Conservation (phyloP, 2,329 filamentous ascomycete genomes). For the Trichoderma asperellum region DNA sequence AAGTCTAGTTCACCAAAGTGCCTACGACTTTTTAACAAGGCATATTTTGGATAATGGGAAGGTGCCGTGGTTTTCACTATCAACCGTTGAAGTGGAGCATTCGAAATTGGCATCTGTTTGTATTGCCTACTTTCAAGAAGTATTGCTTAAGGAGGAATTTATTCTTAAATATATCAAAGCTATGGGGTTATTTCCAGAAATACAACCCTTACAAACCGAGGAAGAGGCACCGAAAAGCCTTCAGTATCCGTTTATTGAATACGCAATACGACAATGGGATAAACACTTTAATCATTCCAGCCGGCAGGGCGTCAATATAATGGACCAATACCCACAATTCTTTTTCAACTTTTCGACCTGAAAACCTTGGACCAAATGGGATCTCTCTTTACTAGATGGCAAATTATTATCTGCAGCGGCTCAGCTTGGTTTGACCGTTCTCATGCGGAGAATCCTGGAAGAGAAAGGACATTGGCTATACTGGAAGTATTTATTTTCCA, state of each 20-base stretch:
- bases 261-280: neutral
- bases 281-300: neutral
- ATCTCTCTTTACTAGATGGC: neutral
- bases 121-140: neutral
- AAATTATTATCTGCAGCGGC: neutral
- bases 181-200: too few relatives aligned
- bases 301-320: neutral
- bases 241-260: neutral
- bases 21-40: neutral
- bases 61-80: neutral
- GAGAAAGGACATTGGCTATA: neutral
- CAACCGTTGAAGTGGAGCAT: neutral
- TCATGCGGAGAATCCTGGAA: neutral
- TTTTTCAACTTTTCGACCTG: neutral
- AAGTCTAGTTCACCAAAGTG: slow-evolving; percentile 1
- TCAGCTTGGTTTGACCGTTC: neutral
- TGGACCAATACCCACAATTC: neutral
- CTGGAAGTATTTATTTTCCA: neutral
- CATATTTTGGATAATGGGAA: accelerated
- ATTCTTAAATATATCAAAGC: too few relatives aligned
- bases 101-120: neutral
- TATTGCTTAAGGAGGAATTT: too few relatives aligned
- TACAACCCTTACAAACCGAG: too few relatives aligned
- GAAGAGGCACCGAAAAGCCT: too few relatives aligned
- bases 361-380: neutral